Evolutionary conservation across 2,329 filamentous ascomycete genomes (phyloP).

Genomic region (Talaromyces atroroseus): DNA sequence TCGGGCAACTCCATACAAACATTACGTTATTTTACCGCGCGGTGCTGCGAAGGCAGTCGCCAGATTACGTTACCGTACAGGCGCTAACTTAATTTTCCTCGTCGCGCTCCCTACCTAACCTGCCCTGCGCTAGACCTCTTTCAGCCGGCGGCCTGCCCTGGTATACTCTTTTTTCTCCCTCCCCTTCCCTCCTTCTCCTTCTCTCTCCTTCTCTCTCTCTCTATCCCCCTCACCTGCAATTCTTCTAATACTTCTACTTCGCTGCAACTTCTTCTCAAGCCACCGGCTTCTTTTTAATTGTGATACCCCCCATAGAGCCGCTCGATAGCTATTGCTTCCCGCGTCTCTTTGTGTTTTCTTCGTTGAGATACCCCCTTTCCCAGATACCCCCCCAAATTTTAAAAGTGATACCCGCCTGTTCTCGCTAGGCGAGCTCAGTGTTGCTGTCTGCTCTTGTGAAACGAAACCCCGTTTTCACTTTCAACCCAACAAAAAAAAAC

Average conservation of each 20-base stretch:
- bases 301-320: slow-evolving; percentile 32
- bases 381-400: slow-evolving; percentile 18
- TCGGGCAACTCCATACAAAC: neutral
- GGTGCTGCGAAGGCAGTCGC: neutral
- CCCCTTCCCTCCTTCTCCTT: slow-evolving; percentile 21
- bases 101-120: neutral
- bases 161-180: slow-evolving; percentile 17
- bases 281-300: slow-evolving; percentile 23
- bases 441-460: neutral
- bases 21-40: neutral
- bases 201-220: slow-evolving; percentile 17
- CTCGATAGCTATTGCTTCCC: slow-evolving; percentile 27
- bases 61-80: neutral
- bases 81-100: slow-evolving; percentile 2
- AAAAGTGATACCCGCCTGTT: slow-evolving; percentile 13
- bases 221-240: slow-evolving; percentile 15
- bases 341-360: slow-evolving; percentile 24
- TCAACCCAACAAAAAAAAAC: slow-evolving; percentile 7
- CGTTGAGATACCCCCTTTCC: slow-evolving; percentile 30
- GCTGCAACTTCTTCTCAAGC: slow-evolving; percentile 19
- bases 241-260: slow-evolving; percentile 20
- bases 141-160: slow-evolving; percentile 12
- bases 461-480: neutral
- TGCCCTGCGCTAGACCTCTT: slow-evolving; percentile 4
- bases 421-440: slow-evolving; percentile 13